phyloP scores from a whole-genome alignment of 495 filamentous ascomycete genomes.

The Friedmanniomyces simplex region DNA sequence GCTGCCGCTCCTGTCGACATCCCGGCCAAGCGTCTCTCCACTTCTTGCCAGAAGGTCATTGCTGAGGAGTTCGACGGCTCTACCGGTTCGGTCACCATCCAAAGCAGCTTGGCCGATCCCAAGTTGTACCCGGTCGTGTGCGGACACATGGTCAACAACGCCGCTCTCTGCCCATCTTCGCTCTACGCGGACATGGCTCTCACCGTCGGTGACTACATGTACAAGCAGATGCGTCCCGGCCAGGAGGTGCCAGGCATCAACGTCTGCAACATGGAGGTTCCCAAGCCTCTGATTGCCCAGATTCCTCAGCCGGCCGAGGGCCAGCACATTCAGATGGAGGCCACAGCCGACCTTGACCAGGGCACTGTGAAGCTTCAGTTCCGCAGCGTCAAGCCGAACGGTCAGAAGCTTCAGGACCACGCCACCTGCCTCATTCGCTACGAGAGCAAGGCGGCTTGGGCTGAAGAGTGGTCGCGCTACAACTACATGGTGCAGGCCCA shows the following conservation, averaged over 20 bases:
- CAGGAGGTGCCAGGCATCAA: slow-evolving; percentile 30
- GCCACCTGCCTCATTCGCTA: slow-evolving; percentile 31
- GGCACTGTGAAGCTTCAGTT: slow-evolving; percentile 29
- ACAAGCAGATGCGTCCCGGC: slow-evolving; percentile 35
- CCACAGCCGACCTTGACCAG: slow-evolving; percentile 33
- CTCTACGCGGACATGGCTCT: slow-evolving; percentile 43
- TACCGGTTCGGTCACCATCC: slow-evolving; percentile 30
- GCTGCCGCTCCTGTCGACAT: slow-evolving; percentile 22
- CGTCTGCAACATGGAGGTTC: slow-evolving; percentile 34
- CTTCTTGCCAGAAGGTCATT: slow-evolving; percentile 35
- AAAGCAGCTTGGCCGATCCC: slow-evolving; percentile 32
- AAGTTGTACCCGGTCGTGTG: slow-evolving; percentile 31
- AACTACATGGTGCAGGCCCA: slow-evolving; percentile 37
- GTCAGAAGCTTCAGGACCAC: slow-evolving; percentile 31
- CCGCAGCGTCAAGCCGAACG: slow-evolving; percentile 32
- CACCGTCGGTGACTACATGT: slow-evolving; percentile 39
- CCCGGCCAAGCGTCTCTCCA: slow-evolving; percentile 30
- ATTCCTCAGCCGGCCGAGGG: slow-evolving; percentile 29
- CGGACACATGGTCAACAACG: slow-evolving; percentile 36
- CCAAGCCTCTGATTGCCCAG: slow-evolving; percentile 33
- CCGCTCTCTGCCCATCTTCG: slow-evolving; percentile 36
- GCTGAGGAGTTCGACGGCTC: slow-evolving; percentile 31
- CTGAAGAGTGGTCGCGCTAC: slow-evolving; percentile 32
- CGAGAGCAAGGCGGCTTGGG: slow-evolving; percentile 33
- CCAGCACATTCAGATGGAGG: slow-evolving; percentile 35